Evolutionary conservation across 148 eudicot species (phyloP).

Genomic region (Linanthus parryae): DNA sequence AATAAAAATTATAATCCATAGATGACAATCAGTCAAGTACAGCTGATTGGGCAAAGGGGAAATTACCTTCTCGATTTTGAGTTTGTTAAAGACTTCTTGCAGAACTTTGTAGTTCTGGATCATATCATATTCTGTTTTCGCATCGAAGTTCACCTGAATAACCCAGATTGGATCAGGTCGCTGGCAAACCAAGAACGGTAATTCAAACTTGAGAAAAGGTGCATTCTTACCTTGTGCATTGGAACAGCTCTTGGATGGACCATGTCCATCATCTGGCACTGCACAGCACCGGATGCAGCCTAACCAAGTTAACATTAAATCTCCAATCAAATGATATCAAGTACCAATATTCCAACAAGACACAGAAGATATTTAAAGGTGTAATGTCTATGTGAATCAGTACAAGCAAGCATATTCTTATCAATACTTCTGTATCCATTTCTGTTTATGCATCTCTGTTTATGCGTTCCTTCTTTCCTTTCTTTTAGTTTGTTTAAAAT

Average conservation of each 20-base stretch:
- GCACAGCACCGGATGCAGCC: conserved; percentile 98
- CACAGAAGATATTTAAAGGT: too few relatives aligned
- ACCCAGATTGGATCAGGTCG: background rate
- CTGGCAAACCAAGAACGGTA: background rate
- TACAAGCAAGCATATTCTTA: too few relatives aligned
- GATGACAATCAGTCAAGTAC: too few relatives aligned
- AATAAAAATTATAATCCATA: too few relatives aligned
- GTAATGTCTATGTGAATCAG: too few relatives aligned
- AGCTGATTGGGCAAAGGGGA: too few relatives aligned
- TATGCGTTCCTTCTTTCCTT: too few relatives aligned
- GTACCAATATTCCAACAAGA: too few relatives aligned
- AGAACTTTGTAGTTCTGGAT: conserved; percentile 96
- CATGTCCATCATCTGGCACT: conserved; percentile 97
- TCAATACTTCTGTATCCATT: too few relatives aligned
- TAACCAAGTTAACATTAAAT: conserved; percentile 14
- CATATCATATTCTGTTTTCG: conserved; percentile 84
- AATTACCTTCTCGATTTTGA: conserved; percentile 78
- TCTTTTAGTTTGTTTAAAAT: too few relatives aligned
- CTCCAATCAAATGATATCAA: background rate
- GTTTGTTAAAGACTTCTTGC: conserved; percentile 88
- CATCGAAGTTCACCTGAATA: conserved; percentile 82
- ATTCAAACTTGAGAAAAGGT: background rate
- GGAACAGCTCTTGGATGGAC: conserved; percentile 80
- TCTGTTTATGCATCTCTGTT: too few relatives aligned
- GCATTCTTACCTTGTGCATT: conserved; percentile 71